Evolutionary conservation across 345 rosid genomes (phyloP), one percentile per base, ranked within the genome.

Genomic region (Mercurialis annua): DNA sequence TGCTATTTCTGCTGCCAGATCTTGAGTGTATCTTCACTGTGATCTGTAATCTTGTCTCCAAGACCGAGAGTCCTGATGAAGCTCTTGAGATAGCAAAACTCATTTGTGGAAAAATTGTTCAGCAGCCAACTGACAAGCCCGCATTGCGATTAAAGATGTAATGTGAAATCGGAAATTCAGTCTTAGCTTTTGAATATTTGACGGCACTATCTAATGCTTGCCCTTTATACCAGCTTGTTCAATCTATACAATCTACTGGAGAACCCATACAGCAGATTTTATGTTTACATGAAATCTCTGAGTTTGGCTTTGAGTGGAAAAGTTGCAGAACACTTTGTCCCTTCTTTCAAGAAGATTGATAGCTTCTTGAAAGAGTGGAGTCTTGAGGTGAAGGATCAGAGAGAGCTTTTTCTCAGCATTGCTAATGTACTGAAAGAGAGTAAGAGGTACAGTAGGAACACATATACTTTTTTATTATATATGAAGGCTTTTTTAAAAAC

Each of bases 311-410:
- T 88, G 54, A 83, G 60, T 58, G 96, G 99, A 66, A 92, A 90
- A 80, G 91, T 90, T 61, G 76, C 85, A 5, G 98, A 95, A 49
- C 82, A 78, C 70, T 48, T 92, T 2, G 24, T 82, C 62, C 86
- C 97, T 69, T 90, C 99, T 57, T 83, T 87, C 77, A 87, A 84
- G 62, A 88, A 83, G 79, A 85, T 95, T 0, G 98, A 88, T 64
- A 83, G 81, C 74, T 92, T 92, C 81, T 80, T 95, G 85, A 92
- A 92, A 79, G 99, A 92, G 73, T 95, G 98, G 99, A 87, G 80
- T 82, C 76, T 95, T 64, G 96, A 79, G 46, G 72, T 80, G 68
- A 77, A 85, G 76, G 97, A 95, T 74, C 88, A 86, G 78, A 87
- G 99, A 71, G 87, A 79, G 75, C 90, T 95, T 73, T 92, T 82